Percentiles rank a stretch among this genome's conserved stretches.
Conservation (phyloP, 805 yeast species). For the Zygotorulaspora chibaensis region DNA sequence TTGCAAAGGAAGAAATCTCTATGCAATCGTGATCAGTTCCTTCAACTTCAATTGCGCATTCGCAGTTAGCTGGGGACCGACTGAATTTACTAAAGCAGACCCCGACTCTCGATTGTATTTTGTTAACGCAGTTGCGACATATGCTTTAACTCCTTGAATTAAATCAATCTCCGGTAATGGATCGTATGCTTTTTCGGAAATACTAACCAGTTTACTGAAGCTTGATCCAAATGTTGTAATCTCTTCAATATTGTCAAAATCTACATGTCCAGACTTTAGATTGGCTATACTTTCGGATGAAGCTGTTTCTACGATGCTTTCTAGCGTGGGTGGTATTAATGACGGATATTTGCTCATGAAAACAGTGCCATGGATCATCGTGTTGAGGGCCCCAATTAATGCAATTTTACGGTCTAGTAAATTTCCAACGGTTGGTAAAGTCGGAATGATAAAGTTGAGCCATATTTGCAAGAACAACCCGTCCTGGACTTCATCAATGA, state of each 20-base stretch:
- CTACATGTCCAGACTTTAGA: conserved; percentile 37
- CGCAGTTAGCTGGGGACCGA: conserved; percentile 29
- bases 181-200: conserved; percentile 59
- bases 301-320: conserved; percentile 39
- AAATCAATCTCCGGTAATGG: conserved; percentile 54
- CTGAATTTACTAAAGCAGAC: conserved; percentile 13
- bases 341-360: conserved; percentile 42
- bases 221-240: conserved; percentile 81
- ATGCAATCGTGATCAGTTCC: conserved; percentile 13
- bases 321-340: conserved; percentile 42
- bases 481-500: conserved; percentile 70
- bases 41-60: conserved; percentile 27
- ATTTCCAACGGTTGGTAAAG: conserved; percentile 45
- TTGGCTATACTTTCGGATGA: conserved; percentile 39
- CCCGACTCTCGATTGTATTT: conserved; percentile 23
- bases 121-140: conserved; percentile 21
- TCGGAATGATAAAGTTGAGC: conserved; percentile 38
- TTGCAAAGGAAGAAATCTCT: not conserved
- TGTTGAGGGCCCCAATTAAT: conserved; percentile 46
- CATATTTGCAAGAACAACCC: conserved; percentile 51
- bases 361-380: conserved; percentile 35
- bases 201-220: conserved; percentile 67
- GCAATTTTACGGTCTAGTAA: conserved; percentile 53
- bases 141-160: conserved; percentile 25
- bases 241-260: conserved; percentile 56